Evolutionary conservation across 2,329 filamentous ascomycete species (phyloP).

Genomic region (Colletotrichum karsti): DNA sequence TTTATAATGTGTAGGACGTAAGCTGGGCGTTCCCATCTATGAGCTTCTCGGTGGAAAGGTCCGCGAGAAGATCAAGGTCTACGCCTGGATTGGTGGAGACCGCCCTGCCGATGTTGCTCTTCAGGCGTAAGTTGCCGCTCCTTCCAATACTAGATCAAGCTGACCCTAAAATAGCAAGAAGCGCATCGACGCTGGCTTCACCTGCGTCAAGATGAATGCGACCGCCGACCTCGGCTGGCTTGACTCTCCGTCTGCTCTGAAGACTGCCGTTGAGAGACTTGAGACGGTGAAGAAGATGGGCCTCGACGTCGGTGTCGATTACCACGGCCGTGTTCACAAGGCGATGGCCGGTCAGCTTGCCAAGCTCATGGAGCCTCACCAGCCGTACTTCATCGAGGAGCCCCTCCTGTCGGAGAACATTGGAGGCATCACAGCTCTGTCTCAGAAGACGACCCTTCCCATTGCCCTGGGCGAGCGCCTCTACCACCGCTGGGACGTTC

Average conservation of each 20-base stretch:
- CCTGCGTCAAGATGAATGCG: constrained; percentile 80
- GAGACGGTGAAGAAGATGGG: constrained; percentile 74
- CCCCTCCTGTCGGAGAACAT: constrained; percentile 75
- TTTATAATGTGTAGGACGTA: too few relatives aligned
- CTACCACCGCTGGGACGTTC: constrained; percentile 47
- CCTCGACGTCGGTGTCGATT: constrained; percentile 79
- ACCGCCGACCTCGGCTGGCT: constrained; percentile 81
- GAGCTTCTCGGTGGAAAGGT: constrained; percentile 80
- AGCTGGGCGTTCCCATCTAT: constrained; percentile 72
- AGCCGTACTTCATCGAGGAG: constrained; percentile 78
- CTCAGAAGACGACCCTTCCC: too few relatives aligned
- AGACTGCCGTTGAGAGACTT: constrained; percentile 72
- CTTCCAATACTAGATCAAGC: neutral
- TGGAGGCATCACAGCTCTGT: constrained; percentile 70
- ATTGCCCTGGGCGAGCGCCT: constrained; percentile 79
- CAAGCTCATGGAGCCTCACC: constrained; percentile 70
- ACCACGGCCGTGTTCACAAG: constrained; percentile 80
- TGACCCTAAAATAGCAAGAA: constrained; percentile 50
- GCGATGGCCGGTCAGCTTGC: constrained; percentile 85
- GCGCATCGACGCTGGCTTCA: constrained; percentile 69
- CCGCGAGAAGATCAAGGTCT: constrained; percentile 74
- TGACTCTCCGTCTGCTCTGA: constrained; percentile 72
- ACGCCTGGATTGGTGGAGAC: constrained; percentile 83
- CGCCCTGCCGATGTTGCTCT: constrained; percentile 71
- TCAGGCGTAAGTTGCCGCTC: constrained; percentile 60